Percentiles rank a stretch among this genome's conserved stretches.
phyloP scores from a whole-genome alignment of 352 stramenopile species.

The Pythium phragmitis region DNA sequence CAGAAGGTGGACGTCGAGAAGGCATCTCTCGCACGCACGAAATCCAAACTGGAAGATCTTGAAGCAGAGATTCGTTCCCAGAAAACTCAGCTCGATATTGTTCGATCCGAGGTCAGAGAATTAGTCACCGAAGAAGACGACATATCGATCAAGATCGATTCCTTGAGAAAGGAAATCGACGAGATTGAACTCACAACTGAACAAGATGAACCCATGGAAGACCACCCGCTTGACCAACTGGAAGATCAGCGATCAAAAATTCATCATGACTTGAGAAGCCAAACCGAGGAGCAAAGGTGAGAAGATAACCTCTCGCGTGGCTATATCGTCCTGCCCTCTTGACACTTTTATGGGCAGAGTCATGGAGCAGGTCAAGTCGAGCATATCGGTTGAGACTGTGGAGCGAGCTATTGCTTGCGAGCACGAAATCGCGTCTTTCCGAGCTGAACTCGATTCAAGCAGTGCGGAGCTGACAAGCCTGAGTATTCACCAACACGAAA shows the following conservation, averaged over 20 bases:
- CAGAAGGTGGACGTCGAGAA: neutral
- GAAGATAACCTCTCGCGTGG: neutral
- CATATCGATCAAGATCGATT: neutral
- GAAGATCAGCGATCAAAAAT: neutral
- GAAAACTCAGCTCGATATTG: neutral
- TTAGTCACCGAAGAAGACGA: slow-evolving; percentile 1
- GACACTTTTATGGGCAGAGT: slow-evolving; percentile 3
- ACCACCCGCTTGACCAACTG: neutral
- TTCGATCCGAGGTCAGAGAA: neutral
- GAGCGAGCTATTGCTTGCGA: slow-evolving; percentile 21
- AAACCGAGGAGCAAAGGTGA: slow-evolving; percentile 17
- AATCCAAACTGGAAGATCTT: neutral
- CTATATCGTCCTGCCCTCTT: neutral
- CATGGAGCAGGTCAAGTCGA: slow-evolving; percentile 18
- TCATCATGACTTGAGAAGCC: neutral
- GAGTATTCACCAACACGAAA: slow-evolving; percentile 9
- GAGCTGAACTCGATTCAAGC: slow-evolving; percentile 9
- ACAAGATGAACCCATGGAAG: slow-evolving; percentile 9
- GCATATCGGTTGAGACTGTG: slow-evolving; percentile 21
- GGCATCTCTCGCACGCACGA: neutral
- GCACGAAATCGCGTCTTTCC: slow-evolving; percentile 2
- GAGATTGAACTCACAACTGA: neutral
- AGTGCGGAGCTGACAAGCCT: neutral
- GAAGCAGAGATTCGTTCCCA: neutral
- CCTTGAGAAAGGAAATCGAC: neutral